phyloP scores from a whole-genome alignment of 306 rosid species.

The Inga leiocalycina region DNA sequence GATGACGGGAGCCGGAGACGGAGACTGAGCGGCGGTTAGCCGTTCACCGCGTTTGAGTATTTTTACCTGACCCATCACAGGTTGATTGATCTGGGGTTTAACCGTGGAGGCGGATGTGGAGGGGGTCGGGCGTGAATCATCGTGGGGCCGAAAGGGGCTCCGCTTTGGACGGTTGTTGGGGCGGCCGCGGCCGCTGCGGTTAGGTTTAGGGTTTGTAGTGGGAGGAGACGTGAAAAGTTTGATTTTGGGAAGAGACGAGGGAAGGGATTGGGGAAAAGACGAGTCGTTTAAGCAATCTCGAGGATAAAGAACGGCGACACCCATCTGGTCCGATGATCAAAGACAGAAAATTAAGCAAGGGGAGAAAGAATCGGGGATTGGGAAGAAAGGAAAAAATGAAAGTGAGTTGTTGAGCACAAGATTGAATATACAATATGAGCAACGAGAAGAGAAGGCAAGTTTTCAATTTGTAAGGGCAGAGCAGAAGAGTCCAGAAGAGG shows the following conservation, averaged over 20 bases:
- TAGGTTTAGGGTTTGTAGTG: conserved; percentile 13
- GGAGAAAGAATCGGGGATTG: neutral
- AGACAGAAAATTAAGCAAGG: neutral
- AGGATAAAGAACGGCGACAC: conserved; percentile 45
- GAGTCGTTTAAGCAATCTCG: conserved; percentile 34
- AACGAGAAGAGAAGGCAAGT: too few species aligned
- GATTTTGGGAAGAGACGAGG: conserved; percentile 14
- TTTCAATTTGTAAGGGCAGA: neutral
- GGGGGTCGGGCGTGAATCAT: neutral
- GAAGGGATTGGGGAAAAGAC: neutral
- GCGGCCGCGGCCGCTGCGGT: conserved; percentile 14
- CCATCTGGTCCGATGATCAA: conserved; percentile 25
- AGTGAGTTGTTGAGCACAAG: neutral
- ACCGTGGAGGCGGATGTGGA: neutral
- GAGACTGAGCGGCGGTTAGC: neutral
- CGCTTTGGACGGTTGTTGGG: conserved; percentile 34
- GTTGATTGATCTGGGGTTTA: conserved; percentile 9
- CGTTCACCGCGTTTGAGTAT: conserved; percentile 51
- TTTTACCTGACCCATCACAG: conserved; percentile 43
- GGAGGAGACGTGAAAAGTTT: conserved; percentile 3
- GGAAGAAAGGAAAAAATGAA: neutral
- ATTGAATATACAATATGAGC: neutral
- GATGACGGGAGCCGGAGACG: neutral
- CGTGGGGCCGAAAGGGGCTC: conserved; percentile 1
- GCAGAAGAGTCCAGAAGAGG: neutral